A percentile compares a stretch with the other conserved stretches of the same genome.
phyloP scores from a whole-genome alignment of 1,284 basidiomycete species.

The Ustilago crameri region DNA sequence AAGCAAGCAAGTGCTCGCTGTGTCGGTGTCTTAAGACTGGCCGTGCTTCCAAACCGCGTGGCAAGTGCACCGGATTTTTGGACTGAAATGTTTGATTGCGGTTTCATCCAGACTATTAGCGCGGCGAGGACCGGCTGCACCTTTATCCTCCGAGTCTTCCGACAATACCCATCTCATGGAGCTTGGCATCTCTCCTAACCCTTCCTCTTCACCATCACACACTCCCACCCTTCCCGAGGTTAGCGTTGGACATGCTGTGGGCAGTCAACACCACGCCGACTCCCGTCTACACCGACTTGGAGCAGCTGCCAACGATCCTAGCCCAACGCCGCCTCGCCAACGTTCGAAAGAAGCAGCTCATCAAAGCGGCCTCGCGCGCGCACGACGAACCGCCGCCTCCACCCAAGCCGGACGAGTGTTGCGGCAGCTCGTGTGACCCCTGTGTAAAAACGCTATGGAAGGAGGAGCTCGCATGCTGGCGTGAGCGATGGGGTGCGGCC shows the following conservation, averaged over 20 bases:
- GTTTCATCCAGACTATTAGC: neutral
- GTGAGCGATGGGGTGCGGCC: conserved; percentile 46
- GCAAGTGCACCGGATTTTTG: too few relatives aligned
- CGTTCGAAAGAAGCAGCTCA: conserved; percentile 52
- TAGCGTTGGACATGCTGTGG: conserved; percentile 17
- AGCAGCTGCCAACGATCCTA: conserved; percentile 31
- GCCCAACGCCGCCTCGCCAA: conserved; percentile 45
- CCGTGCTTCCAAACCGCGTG: too few relatives aligned
- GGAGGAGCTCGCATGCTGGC: conserved; percentile 51
- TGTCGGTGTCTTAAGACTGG: neutral
- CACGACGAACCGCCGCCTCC: conserved; percentile 51
- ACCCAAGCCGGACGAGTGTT: conserved; percentile 55
- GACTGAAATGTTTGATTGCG: too few relatives aligned
- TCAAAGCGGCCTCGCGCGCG: conserved; percentile 43
- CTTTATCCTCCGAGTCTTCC: neutral
- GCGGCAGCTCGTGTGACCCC: conserved; percentile 51
- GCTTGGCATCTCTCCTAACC: neutral
- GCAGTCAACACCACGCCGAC: conserved; percentile 23
- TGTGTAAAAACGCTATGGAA: conserved; percentile 59
- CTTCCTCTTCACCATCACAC: neutral
- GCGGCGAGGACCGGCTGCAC: neutral
- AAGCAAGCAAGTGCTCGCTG: too few relatives aligned
- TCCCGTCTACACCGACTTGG: conserved; percentile 42
- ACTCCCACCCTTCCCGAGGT: neutral
- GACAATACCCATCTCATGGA: neutral